Evolutionary conservation across 108 stramenopile genomes (phyloP).

Genomic region (Fragilaria crotonensis): DNA sequence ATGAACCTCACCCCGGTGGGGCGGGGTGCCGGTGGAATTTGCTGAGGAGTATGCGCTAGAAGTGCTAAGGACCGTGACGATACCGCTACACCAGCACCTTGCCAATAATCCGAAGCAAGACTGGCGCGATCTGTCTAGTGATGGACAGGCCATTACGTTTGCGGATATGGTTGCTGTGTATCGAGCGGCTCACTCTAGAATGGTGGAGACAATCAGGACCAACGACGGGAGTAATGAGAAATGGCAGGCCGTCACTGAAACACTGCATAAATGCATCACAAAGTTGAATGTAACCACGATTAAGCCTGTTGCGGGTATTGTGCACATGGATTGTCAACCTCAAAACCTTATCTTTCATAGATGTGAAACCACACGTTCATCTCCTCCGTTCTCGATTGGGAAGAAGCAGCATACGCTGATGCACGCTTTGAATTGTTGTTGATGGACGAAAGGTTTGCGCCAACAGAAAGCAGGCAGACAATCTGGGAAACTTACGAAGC

Average conservation of each 20-base stretch:
- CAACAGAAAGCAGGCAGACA: constrained; percentile 55
- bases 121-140: neutral
- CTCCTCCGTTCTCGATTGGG: constrained; percentile 78
- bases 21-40: constrained; percentile 57
- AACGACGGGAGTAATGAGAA: too few relatives aligned
- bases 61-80: constrained; percentile 46
- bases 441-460: constrained; percentile 73
- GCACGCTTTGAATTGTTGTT: constrained; percentile 76
- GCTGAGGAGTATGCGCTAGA: constrained; percentile 48
- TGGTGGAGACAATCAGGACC: neutral
- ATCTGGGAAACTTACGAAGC: constrained; percentile 49
- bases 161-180: neutral
- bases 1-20: constrained; percentile 86
- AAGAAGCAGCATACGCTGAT: constrained; percentile 77
- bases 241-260: too few relatives aligned
- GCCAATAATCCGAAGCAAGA: neutral
- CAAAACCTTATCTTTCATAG: constrained; percentile 50
- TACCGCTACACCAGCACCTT: constrained; percentile 55
- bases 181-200: neutral
- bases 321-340: constrained; percentile 84
- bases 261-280: too few relatives aligned
- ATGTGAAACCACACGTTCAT: constrained; percentile 10
- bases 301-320: constrained; percentile 35
- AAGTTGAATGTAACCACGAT: too few relatives aligned
- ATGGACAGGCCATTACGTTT: neutral